These are phyloP conservation scores for Aspergillus saccharolyticus DNA, from an alignment of 495 filamentous ascomycete species.

Conservation along the genomic window DNA sequence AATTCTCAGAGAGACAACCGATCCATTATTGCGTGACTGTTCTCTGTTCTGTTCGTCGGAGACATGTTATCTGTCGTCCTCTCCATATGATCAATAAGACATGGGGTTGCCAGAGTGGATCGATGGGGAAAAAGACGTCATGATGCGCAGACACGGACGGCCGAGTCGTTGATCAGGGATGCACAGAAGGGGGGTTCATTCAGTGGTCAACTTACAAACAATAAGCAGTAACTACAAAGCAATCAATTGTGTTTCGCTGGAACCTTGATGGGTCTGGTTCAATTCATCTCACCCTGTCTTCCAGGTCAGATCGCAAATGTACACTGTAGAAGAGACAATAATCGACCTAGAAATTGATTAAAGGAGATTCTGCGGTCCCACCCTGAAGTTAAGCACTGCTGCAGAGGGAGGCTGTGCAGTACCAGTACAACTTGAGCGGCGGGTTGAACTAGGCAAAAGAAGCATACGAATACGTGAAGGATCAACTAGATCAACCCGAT, in stretches of 20 bases:
- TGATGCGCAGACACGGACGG: slow-evolving; percentile 6
- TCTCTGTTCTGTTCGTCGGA: not conserved
- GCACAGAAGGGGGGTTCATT: not conserved
- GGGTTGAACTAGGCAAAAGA: not conserved
- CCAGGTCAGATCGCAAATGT: not conserved
- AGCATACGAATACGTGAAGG: not conserved
- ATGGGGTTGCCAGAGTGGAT: not conserved
- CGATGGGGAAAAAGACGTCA: slow-evolving; percentile 7
- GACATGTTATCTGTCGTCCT: not conserved
- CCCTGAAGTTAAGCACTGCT: not conserved
- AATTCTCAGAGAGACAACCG: not conserved
- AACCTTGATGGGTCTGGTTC: not conserved
- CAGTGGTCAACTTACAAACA: no score
- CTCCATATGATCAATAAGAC: not conserved
- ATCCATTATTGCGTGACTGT: not conserved
- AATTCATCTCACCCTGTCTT: not conserved
- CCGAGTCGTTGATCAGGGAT: not conserved
- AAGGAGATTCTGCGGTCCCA: not conserved
- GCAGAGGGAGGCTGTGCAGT: slow-evolving; percentile 2
- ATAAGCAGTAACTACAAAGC: no score
- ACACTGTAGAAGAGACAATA: not conserved
- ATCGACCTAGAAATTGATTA: not conserved
- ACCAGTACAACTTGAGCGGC: not conserved
- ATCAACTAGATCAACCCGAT: not conserved
- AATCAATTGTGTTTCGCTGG: no score